Conservation (phyloP, 2,329 filamentous ascomycete species). For the Trichoderma oligosporum region DNA sequence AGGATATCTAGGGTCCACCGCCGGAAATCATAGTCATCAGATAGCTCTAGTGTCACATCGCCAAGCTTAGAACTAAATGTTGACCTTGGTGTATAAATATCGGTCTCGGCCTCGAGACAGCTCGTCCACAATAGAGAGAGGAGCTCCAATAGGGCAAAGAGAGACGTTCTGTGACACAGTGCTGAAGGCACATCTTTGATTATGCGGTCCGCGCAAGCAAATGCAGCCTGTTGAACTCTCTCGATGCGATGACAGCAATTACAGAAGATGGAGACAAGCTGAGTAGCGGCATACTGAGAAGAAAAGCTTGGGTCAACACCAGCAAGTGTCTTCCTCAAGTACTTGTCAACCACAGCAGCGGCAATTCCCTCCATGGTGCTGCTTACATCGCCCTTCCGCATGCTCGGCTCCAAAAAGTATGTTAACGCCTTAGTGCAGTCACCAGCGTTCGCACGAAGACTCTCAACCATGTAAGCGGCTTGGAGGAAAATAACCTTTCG, state of each 20-base stretch:
- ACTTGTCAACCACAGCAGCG: conserved; percentile 70
- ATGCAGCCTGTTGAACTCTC: conserved; percentile 83
- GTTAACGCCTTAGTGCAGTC: conserved; percentile 85
- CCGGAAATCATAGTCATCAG: conserved; percentile 84
- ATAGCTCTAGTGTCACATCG: conserved; percentile 81
- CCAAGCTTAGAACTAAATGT: conserved; percentile 74
- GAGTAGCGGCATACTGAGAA: conserved; percentile 84
- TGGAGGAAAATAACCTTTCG: conserved; percentile 90
- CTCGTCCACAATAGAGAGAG: conserved; percentile 93
- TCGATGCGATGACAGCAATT: conserved; percentile 91
- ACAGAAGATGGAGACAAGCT: conserved; percentile 80
- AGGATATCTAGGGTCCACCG: conserved; percentile 74
- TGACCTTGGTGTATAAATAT: conserved; percentile 84
- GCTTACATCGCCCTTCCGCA: conserved; percentile 61
- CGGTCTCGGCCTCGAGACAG: conserved; percentile 89
- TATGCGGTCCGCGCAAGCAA: conserved; percentile 78
- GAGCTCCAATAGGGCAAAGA: conserved; percentile 90
- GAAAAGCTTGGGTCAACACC: conserved; percentile 74
- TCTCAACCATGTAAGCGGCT: conserved; percentile 84
- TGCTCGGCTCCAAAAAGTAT: conserved; percentile 93
- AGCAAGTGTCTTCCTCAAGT: conserved; percentile 69
- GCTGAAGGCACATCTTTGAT: conserved; percentile 81
- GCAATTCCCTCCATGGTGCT: conserved; percentile 63
- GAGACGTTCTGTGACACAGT: conserved; percentile 80
- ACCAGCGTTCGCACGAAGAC: conserved; percentile 76